Percentiles rank a stretch among this genome's conserved stretches.
phyloP scores from a whole-genome alignment of 2,329 filamentous ascomycete species.

The Neofusicoccum kwambonambiense region DNA sequence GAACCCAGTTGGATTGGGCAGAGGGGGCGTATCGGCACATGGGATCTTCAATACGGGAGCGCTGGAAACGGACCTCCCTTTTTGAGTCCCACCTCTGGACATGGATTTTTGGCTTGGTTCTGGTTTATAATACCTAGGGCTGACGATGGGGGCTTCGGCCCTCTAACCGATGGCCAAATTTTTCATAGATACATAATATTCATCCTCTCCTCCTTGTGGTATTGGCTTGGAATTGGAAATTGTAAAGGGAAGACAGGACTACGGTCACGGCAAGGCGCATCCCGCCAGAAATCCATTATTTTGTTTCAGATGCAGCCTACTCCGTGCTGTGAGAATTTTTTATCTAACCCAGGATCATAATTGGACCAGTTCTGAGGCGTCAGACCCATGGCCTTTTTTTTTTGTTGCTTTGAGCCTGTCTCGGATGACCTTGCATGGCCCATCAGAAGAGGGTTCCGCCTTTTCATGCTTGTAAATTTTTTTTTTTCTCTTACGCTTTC shows the following conservation, averaged over 20 bases:
- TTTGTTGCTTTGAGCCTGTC: no score
- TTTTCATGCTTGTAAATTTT: no score
- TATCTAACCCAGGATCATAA: no score
- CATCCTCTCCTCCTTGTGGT: background rate
- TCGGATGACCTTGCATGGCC: no score
- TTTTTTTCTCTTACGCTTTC: no score
- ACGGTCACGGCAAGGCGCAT: background rate
- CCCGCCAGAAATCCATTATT: background rate
- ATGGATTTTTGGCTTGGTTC: background rate
- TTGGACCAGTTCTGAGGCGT: no score
- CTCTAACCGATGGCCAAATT: background rate
- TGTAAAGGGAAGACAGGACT: background rate
- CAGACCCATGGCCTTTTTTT: no score
- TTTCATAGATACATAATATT: conserved; percentile 6
- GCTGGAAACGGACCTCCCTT: background rate
- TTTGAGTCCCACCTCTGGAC: background rate
- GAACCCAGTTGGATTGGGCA: background rate
- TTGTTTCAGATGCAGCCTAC: background rate
- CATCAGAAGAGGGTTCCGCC: no score
- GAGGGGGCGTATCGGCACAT: background rate
- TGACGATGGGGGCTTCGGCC: background rate
- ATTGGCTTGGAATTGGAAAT: background rate
- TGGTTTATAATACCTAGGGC: background rate
- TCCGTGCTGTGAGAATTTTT: background rate
- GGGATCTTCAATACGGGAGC: background rate